Conservation (phyloP, 441 rosid genomes). For the Brassica balearica region DNA sequence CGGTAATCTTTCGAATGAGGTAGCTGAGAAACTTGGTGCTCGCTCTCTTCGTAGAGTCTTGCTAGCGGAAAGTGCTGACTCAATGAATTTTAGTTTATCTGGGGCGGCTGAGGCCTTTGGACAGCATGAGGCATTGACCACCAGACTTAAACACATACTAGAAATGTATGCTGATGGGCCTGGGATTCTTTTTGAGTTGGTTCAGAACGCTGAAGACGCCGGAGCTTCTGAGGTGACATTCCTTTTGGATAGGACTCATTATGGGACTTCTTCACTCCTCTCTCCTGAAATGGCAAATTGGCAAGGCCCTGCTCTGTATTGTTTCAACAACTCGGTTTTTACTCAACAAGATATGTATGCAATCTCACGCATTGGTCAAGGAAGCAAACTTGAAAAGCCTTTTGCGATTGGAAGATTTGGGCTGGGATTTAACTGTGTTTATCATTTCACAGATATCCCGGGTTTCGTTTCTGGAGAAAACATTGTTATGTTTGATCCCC, state of each 20-base stretch:
- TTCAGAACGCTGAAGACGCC: slow-evolving; percentile 99
- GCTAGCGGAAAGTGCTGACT: slow-evolving; percentile 99
- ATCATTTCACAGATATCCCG: slow-evolving; percentile 98
- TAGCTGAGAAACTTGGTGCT: slow-evolving; percentile 97
- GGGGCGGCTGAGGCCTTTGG: slow-evolving; percentile 99
- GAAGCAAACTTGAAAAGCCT: slow-evolving; percentile 97
- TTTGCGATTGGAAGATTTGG: slow-evolving; percentile 99
- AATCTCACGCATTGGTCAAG: slow-evolving; percentile 99
- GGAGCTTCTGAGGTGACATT: slow-evolving; percentile 96
- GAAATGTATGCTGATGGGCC: slow-evolving; percentile 99
- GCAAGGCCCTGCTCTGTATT: slow-evolving; percentile 99
- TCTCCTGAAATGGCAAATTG: slow-evolving; percentile 99
- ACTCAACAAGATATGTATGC: slow-evolving; percentile 98
- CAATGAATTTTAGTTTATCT: slow-evolving; percentile 92
- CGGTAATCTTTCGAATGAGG: slow-evolving; percentile 96
- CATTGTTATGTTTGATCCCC: slow-evolving; percentile 99
- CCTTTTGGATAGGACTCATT: slow-evolving; percentile 96
- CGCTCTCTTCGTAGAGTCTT: slow-evolving; percentile 95
- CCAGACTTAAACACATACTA: slow-evolving; percentile 96
- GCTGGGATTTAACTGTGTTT: slow-evolving; percentile 97
- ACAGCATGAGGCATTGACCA: slow-evolving; percentile 98
- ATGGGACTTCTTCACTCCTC: slow-evolving; percentile 97
- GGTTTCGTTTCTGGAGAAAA: slow-evolving; percentile 98
- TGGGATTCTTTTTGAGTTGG: slow-evolving; percentile 94
- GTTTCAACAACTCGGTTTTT: slow-evolving; percentile 96